Evolutionary conservation across 495 filamentous ascomycete species (phyloP).

Genomic region (Annulohypoxylon maeteangense): DNA sequence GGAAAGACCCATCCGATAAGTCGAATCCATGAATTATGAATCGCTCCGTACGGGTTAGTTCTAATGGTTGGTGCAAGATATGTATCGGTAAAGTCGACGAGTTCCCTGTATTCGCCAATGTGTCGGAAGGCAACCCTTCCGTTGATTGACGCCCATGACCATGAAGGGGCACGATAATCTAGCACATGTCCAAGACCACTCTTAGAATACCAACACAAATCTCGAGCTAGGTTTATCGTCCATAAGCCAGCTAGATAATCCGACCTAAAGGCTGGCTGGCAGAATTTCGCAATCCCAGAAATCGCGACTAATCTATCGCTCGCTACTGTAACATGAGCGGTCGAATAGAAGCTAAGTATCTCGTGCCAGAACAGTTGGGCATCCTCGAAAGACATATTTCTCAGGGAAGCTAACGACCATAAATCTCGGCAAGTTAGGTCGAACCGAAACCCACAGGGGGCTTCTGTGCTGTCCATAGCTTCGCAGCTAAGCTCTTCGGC

Average conservation of each 20-base stretch:
- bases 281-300: conserved; percentile 2
- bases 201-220: background rate
- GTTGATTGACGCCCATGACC: conserved; percentile 9
- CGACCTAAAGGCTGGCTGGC: background rate
- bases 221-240: background rate
- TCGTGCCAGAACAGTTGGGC: background rate
- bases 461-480: background rate
- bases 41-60: conserved; percentile 2
- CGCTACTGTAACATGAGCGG: background rate
- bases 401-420: background rate
- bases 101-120: background rate
- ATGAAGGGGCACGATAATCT: conserved; percentile 15
- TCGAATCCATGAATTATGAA: background rate
- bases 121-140: background rate
- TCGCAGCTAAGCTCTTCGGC: conserved; percentile 14
- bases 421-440: background rate
- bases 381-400: background rate
- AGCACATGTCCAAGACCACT: background rate
- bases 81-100: background rate
- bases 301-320: conserved; percentile 10
- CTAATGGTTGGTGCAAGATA: background rate
- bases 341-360: background rate
- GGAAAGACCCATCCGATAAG: conserved; percentile 7
- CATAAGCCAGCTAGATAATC: conserved; percentile 20
- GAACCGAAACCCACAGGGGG: background rate